Conservation (phyloP, 441 rosid genomes). For the Aquilaria agallochum region DNA sequence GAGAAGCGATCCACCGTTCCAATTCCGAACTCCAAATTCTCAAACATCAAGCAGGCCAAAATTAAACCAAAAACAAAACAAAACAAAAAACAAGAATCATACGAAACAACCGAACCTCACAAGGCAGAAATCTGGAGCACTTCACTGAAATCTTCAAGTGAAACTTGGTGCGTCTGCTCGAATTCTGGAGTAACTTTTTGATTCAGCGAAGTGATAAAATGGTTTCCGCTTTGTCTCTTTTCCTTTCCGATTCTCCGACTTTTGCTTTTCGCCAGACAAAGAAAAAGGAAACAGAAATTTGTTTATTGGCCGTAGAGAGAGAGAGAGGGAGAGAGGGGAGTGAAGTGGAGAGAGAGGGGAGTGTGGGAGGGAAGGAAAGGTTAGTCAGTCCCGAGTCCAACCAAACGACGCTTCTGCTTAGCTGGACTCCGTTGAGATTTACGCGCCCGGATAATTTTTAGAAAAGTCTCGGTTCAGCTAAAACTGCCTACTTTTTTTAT, state of each 20-base stretch:
- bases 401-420: constrained; percentile 23
- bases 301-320: constrained; percentile 1
- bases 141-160: constrained; percentile 16
- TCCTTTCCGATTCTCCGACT: constrained; percentile 2
- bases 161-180: constrained; percentile 16
- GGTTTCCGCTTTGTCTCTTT: constrained; percentile 19
- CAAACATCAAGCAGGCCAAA: neutral
- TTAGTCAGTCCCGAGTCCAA: constrained; percentile 10
- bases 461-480: too few species aligned
- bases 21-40: neutral
- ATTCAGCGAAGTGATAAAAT: constrained; percentile 11
- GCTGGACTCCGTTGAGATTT: constrained; percentile 21
- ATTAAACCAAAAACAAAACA: constrained; percentile 8
- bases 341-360: constrained; percentile 1
- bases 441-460: neutral
- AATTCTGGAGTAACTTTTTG: neutral
- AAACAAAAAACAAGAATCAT: constrained; percentile 16
- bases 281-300: neutral
- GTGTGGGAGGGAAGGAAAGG: neutral
- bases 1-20: neutral
- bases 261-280: constrained; percentile 4
- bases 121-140: constrained; percentile 5
- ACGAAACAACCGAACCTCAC: constrained; percentile 9
- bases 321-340: constrained; percentile 2
- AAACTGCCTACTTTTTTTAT: too few species aligned